Base-by-base conservation (phyloP, 208 protist species). In the Trichomonas tenax region DNA sequence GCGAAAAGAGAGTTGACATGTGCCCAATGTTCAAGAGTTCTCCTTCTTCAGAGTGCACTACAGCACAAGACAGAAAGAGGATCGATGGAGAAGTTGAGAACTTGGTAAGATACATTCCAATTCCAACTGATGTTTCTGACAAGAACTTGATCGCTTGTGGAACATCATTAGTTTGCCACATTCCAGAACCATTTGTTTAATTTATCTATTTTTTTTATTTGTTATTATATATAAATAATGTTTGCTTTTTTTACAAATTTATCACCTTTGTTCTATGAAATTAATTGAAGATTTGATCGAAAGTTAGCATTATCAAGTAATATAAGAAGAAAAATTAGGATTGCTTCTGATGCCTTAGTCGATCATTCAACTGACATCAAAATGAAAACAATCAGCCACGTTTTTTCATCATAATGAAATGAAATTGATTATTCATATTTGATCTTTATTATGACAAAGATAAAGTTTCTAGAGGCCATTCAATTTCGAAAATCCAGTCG, bases 71-170 rank as follows among this genome's bases (percentile, higher is more conserved):
- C 45, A 34, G 17, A 34, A 48, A n/a, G 31, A 93, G 86, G 51
- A 51, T 51, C 51, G 86, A 93, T 36, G 86, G 86, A 51, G 86
- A 93, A 36, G 51, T 93, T 2, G 86, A 93, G 38, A 93, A 93
- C n/a, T 58, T 93, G 3, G 46, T 93, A 38, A 23, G 34, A n/a
- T 93, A 93, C n/a, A 93, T 93, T 38, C 36, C 23, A 48, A 34
- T 93, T 3, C 86, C 44, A 93, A 38, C 86, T 31, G 44, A 93
- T 51, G 86, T 44, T n/a, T 44, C 86, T 38, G 44, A 58, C 4
- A 41, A 40, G 86, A n/a, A 40, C 14, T 44, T 44, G 17, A 58
- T 93, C n/a, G 44, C 86, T 34, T 48, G 31, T 38, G 86, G 86
- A 34, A 93, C 86, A 38, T 48, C 86, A 51, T 26, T 93, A 3